Evolutionary conservation across 1,139 yeast genomes (phyloP).

Genomic region (Debaryomyces sp.): DNA sequence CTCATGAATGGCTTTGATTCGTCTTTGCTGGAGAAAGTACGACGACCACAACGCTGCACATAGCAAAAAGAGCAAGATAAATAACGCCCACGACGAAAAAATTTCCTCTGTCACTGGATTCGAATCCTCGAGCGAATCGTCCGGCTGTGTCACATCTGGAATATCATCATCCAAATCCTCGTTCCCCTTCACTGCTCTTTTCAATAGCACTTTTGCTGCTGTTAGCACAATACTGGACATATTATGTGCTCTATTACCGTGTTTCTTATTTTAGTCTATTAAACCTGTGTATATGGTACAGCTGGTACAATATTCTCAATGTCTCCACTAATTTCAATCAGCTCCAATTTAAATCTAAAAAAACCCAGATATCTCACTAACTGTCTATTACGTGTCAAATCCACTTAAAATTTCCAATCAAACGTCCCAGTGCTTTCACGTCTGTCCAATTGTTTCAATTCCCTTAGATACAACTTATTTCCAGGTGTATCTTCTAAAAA

Average conservation of each 20-base stretch:
- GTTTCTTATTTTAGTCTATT: background rate
- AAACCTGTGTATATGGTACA: background rate
- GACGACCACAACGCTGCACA: constrained; percentile 95
- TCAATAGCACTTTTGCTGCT: constrained; percentile 28
- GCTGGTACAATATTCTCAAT: background rate
- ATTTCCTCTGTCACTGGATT: constrained; percentile 96
- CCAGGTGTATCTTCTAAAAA: background rate
- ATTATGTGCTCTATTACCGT: background rate
- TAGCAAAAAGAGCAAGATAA: constrained; percentile 76
- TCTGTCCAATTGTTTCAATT: too few relatives aligned
- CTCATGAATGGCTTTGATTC: constrained; percentile 94
- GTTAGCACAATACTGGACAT: constrained; percentile 34
- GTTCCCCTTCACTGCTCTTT: constrained; percentile 31
- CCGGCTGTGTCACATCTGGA: constrained; percentile 55
- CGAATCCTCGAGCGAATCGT: constrained; percentile 59
- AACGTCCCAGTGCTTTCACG: background rate
- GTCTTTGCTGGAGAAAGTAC: constrained; percentile 85
- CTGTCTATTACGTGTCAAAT: background rate
- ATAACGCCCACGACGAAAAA: constrained; percentile 95
- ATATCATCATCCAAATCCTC: constrained; percentile 42
- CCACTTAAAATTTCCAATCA: background rate
- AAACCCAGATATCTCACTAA: background rate
- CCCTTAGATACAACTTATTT: background rate
- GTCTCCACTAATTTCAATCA: background rate
- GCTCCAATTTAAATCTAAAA: background rate